Base-by-base conservation (phyloP, 139 green algal species). In the Coelastrella sp. region DNA sequence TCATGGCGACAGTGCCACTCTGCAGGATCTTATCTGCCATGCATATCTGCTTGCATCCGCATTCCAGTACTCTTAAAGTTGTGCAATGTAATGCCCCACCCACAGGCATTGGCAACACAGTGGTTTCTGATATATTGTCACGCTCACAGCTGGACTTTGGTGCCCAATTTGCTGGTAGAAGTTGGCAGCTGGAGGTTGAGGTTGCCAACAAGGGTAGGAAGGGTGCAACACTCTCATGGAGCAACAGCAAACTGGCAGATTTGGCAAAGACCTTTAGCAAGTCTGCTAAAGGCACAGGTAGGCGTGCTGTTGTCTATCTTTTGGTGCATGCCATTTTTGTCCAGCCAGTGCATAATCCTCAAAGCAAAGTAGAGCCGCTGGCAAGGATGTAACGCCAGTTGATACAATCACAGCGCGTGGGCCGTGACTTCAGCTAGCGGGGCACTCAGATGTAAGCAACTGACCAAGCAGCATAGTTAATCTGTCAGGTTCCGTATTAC, bases 141-240 rank as follows among this genome's bases (percentile, higher is more conserved):
- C 87, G 82, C 9, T 90, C 81, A 7, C 10, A 78, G 65, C 61
- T 98, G 12, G 91, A 97, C 87, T 97, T 97, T 89, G 94, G 93
- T 6, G 84, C 94, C 27, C 96, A 97, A 92, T 96, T 97, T 49
- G 93, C 92, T 35, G 92, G 94, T 6, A 90, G 93, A n/a, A 72
- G 91, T 7, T 97, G 97, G 92, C 81, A 84, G 66, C 78, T 73
- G 35, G 93, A 97, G 73, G 58, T 96, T 0, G 75, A 95, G 9
- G 82, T 96, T 25, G 66, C 93, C 22, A 98, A 98, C 93, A 90
- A 94, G 84, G 95, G 95, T 25, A 82, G 94, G 65, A 92, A 93
- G 60, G 10, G 89, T 4, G 92, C 95, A 24, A 87, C 79, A 57
- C 84, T 97, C 7, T 19, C 76, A 19, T 97, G 96, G 96, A 90